Conservation (phyloP, 2,329 filamentous ascomycete genomes). For the Arthroderma sp. region DNA sequence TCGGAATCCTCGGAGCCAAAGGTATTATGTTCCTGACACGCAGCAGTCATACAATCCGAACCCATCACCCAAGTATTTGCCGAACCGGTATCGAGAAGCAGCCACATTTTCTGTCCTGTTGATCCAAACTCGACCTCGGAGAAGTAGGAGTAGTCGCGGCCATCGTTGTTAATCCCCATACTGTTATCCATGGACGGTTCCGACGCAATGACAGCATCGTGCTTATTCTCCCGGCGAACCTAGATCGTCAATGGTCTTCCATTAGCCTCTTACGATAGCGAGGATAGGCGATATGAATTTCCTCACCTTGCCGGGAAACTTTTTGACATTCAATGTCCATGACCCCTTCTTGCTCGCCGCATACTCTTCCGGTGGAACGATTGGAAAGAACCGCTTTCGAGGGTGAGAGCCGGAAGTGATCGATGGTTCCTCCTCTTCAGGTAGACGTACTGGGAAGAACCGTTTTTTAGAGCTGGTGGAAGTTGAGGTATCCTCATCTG, state of each 20-base stretch:
- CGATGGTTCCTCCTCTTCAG: conserved; percentile 2
- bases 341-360: conserved; percentile 14
- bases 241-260: conserved; percentile 13
- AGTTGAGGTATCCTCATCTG: neutral
- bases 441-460: conserved; percentile 6
- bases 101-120: conserved; percentile 37
- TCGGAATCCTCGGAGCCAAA: conserved; percentile 56
- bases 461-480: conserved; percentile 11
- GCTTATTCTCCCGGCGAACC: conserved; percentile 35
- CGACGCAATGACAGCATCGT: conserved; percentile 30
- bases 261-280: neutral
- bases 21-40: conserved; percentile 56
- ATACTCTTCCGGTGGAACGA: conserved; percentile 18
- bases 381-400: conserved; percentile 18
- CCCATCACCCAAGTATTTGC: conserved; percentile 75
- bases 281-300: neutral
- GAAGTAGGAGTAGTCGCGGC: conserved; percentile 43
- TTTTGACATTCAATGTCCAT: conserved; percentile 26
- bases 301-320: conserved; percentile 16
- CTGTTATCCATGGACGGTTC: conserved; percentile 33
- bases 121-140: conserved; percentile 38
- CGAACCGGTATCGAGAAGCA: conserved; percentile 43
- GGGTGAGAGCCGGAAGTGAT: conserved; percentile 7
- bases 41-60: conserved; percentile 48
- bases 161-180: conserved; percentile 41